Evolutionary conservation across 352 stramenopile species (phyloP), one percentile per base, ranked within the genome.

Genomic region (Globisporangium barbulae): DNA sequence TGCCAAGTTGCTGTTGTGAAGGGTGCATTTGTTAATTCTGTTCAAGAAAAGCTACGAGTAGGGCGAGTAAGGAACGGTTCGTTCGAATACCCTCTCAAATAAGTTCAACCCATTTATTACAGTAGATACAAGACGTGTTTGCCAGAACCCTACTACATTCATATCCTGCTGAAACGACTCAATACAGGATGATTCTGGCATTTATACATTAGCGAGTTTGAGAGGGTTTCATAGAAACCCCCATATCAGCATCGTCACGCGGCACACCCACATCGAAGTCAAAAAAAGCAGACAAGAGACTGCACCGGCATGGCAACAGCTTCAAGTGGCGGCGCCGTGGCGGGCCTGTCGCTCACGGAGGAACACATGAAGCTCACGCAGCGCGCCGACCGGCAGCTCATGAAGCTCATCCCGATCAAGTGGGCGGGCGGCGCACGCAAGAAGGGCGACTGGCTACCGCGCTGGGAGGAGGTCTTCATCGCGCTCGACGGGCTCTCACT

Each of bases 401-500:
- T 89, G 80, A 81, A 88, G 61, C 64, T 90, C 37, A 83, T 90
- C 45, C 83, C 83, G 50, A 85, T 93, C 56, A 64, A 74, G 17
- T 92, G 80, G 81, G 75, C 89, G 50, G 83, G 85, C 37, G 71
- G 67, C 39, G 72, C 88, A 59, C 75, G 75, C 42, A 83, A 81
- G 69, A 91, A 91, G 58, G 76, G 83, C 59, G 85, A 94, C 54
- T 94, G 85, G 85, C 64, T 94, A 22, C 85, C 85, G 42, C 78
- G 78, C 35, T 94, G 85, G 85, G 85, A 94, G 53, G 78, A 91
- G 59, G 55, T 83, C 15, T 91, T 83, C 44, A 17, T 89, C 55
- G 79, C 79, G 63, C 65, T 94, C 48, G 83, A 92, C 42, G 85
- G 81, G 25, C 63, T 78, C 31, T 75, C 64, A 62, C 59, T 92